A percentile compares a stretch with the other conserved stretches of the same genome.
These are phyloP conservation scores for Neoscytalidium dimidiatum DNA, from an alignment of 2,329 filamentous ascomycete species.

Conservation along the genomic window DNA sequence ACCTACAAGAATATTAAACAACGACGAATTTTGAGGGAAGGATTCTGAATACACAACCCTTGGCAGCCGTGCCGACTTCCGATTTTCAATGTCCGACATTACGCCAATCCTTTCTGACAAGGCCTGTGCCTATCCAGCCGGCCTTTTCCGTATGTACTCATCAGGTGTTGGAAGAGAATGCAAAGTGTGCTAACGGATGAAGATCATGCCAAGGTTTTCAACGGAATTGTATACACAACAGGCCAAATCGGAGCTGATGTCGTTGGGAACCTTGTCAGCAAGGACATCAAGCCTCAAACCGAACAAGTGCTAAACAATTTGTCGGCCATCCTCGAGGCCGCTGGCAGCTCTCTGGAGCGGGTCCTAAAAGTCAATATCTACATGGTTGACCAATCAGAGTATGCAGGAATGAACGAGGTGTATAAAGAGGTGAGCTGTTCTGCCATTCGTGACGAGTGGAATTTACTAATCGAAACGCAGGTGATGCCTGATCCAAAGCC, in stretches of 20 bases:
- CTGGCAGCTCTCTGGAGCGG: slow-evolving; percentile 30
- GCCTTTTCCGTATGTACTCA: slow-evolving; percentile 2
- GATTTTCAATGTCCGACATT: not conserved
- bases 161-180: not conserved
- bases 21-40: not conserved
- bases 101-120: slow-evolving; percentile 8
- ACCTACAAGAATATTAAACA: not conserved
- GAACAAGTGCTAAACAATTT: slow-evolving; percentile 30
- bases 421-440: slow-evolving; percentile 25
- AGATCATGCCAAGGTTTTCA: slow-evolving; percentile 10
- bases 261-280: slow-evolving; percentile 1
- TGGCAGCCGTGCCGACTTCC: too few relatives aligned
- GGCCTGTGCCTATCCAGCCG: slow-evolving; percentile 9
- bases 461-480: not conserved
- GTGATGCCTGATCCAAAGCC: slow-evolving; percentile 20
- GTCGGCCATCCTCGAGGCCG: slow-evolving; percentile 31
- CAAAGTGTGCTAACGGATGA: not conserved
- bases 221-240: not conserved
- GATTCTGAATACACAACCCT: not conserved
- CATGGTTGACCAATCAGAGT: slow-evolving; percentile 32
- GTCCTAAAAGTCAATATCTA: slow-evolving; percentile 35
- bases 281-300: slow-evolving; percentile 12
- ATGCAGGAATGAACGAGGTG: slow-evolving; percentile 36
- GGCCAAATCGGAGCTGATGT: slow-evolving; percentile 7
- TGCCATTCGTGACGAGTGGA: not conserved